Conservation (phyloP, 805 yeast genomes). For the Komagataella kurtzmanii region DNA sequence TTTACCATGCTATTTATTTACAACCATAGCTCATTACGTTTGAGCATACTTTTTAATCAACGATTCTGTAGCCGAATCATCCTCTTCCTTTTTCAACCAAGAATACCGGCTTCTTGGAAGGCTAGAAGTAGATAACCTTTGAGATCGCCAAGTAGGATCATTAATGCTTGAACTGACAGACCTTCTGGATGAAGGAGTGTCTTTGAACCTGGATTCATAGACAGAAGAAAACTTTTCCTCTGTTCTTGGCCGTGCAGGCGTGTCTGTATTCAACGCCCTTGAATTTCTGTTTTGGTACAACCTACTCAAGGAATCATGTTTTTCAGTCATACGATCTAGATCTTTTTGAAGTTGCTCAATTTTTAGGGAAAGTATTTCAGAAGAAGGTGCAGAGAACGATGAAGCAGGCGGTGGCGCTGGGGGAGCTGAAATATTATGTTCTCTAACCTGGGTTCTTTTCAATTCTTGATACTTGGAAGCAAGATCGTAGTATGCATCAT, state of each 20-base stretch:
- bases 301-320: neutral
- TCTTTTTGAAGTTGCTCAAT: neutral
- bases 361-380: neutral
- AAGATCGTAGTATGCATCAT: conserved; percentile 18
- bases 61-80: neutral
- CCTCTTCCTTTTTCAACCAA: neutral
- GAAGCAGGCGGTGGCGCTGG: neutral
- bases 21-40: neutral
- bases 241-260: neutral
- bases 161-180: neutral
- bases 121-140: neutral
- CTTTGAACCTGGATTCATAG: neutral
- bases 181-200: neutral
- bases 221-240: neutral
- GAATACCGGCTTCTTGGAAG: neutral
- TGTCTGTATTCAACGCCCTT: neutral
- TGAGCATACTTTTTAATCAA: neutral
- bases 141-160: neutral
- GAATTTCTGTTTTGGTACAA: neutral
- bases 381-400: neutral
- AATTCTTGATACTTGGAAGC: conserved; percentile 13
- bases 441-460: neutral
- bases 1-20: neutral
- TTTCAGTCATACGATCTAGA: neutral
- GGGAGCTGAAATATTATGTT: neutral